Percentiles rank a stretch among this genome's conserved stretches.
Evolutionary conservation across 352 stramenopile genomes (phyloP).

Genomic region (Pythium graminicola): DNA sequence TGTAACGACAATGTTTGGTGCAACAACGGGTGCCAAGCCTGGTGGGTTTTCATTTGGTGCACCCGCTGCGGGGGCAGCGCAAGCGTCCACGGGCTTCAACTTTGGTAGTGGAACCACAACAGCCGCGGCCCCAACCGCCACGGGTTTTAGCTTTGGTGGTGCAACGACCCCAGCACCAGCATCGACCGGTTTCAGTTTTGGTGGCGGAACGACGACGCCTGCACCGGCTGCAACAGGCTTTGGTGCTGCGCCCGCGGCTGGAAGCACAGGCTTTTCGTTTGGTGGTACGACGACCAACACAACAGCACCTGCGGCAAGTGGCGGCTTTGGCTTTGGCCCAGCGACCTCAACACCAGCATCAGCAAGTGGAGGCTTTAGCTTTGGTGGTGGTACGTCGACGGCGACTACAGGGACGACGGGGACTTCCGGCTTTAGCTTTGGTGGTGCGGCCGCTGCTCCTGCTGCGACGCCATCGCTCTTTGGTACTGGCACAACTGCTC

Average conservation of each 20-base stretch:
- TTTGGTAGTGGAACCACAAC: slow-evolving; percentile 30
- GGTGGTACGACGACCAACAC: slow-evolving; percentile 25
- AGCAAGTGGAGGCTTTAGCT: slow-evolving; percentile 26
- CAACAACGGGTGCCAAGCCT: slow-evolving; percentile 25
- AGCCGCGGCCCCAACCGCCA: slow-evolving; percentile 2
- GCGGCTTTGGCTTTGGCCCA: slow-evolving; percentile 24
- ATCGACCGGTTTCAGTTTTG: slow-evolving; percentile 23
- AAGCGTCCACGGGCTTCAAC: slow-evolving; percentile 22
- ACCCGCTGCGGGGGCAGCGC: slow-evolving; percentile 8
- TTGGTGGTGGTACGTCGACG: slow-evolving; percentile 25
- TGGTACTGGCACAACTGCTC: slow-evolving; percentile 5
- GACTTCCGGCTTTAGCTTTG: slow-evolving; percentile 30
- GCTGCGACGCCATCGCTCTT: slow-evolving; percentile 1
- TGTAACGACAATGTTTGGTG: slow-evolving; percentile 53
- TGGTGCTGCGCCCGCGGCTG: slow-evolving; percentile 15
- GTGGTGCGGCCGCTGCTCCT: background rate
- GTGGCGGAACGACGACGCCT: slow-evolving; percentile 13
- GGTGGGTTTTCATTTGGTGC: slow-evolving; percentile 47
- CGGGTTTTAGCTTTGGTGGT: slow-evolving; percentile 28
- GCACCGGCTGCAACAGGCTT: slow-evolving; percentile 20
- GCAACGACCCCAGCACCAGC: slow-evolving; percentile 7
- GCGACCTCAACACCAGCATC: slow-evolving; percentile 15
- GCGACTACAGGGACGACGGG: slow-evolving; percentile 23
- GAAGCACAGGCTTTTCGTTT: slow-evolving; percentile 48
- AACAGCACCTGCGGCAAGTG: slow-evolving; percentile 18